Conservation (phyloP, 371 early-diverging fungal genomes). For the Mucor indicus region DNA sequence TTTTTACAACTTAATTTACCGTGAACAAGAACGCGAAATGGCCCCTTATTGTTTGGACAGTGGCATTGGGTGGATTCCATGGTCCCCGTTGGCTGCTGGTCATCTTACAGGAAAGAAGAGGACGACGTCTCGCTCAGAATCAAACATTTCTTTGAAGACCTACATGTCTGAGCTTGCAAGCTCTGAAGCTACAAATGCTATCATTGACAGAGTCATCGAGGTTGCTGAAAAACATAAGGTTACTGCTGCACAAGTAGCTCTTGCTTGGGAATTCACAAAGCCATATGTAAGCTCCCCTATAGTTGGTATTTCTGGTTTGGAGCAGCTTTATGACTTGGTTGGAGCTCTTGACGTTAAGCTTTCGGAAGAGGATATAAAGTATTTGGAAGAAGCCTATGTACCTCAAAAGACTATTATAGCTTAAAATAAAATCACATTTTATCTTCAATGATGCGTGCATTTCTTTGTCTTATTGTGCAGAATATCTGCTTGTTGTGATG, state of each 20-base stretch:
- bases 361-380: constrained; percentile 34
- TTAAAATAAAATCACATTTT: too few relatives aligned
- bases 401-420: too few relatives aligned
- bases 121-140: constrained; percentile 3
- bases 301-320: constrained; percentile 32
- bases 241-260: constrained; percentile 21
- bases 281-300: constrained; percentile 38
- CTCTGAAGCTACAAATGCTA: too few relatives aligned
- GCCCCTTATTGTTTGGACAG: constrained; percentile 44
- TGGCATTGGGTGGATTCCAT: constrained; percentile 49
- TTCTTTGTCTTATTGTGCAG: too few relatives aligned
- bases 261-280: constrained; percentile 49
- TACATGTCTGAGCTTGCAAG: too few relatives aligned
- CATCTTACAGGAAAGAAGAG: constrained; percentile 33
- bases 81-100: constrained; percentile 52
- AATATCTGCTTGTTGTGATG: too few relatives aligned
- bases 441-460: too few relatives aligned
- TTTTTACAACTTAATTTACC: constrained; percentile 52
- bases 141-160: constrained; percentile 13
- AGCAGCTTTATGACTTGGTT: constrained; percentile 34
- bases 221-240: constrained; percentile 39
- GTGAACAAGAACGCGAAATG: constrained; percentile 65
- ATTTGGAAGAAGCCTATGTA: constrained; percentile 31
- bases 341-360: constrained; percentile 30
- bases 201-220: constrained; percentile 37